Evolutionary conservation across 2,329 filamentous ascomycete species (phyloP).

Genomic region (Dothistroma pini): DNA sequence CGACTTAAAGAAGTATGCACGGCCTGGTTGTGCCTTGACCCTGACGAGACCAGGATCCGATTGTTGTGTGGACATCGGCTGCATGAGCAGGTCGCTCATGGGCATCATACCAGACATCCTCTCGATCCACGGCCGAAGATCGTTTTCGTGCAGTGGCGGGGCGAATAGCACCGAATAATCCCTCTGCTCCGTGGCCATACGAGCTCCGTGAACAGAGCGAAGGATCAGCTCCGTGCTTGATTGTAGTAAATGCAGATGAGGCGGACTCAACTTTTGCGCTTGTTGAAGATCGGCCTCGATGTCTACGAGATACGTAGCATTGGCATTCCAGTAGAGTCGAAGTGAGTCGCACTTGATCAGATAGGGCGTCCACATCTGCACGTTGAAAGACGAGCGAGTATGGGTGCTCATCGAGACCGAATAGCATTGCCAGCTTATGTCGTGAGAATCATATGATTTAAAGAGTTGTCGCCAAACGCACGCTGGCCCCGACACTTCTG

Average conservation of each 20-base stretch:
- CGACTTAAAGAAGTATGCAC: conserved; percentile 20
- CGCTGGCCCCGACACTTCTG: conserved; percentile 19
- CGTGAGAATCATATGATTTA: neutral
- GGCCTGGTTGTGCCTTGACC: conserved; percentile 13
- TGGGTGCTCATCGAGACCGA: conserved; percentile 4
- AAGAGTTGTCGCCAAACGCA: conserved; percentile 13
- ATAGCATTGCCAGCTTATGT: conserved; percentile 9
- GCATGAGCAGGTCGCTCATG: neutral
- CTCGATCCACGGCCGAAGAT: conserved; percentile 7
- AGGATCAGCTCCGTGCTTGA: conserved; percentile 10
- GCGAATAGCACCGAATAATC: conserved; percentile 20
- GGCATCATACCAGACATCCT: neutral
- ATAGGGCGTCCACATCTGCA: conserved; percentile 25
- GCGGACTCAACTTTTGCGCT: neutral
- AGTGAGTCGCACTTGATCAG: conserved; percentile 8
- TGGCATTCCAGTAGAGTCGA: conserved; percentile 27
- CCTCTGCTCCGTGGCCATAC: conserved; percentile 6
- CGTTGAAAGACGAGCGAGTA: conserved; percentile 4
- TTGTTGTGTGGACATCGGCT: neutral
- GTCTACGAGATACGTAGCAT: conserved; percentile 15
- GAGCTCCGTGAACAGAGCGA: conserved; percentile 8
- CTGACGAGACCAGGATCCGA: conserved; percentile 19
- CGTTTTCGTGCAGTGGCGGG: neutral
- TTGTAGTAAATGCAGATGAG: neutral
- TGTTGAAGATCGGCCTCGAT: neutral